These are phyloP conservation scores for Neospermospora avenae DNA, from an alignment of 2,329 filamentous ascomycete genomes.

Conservation along the genomic window DNA sequence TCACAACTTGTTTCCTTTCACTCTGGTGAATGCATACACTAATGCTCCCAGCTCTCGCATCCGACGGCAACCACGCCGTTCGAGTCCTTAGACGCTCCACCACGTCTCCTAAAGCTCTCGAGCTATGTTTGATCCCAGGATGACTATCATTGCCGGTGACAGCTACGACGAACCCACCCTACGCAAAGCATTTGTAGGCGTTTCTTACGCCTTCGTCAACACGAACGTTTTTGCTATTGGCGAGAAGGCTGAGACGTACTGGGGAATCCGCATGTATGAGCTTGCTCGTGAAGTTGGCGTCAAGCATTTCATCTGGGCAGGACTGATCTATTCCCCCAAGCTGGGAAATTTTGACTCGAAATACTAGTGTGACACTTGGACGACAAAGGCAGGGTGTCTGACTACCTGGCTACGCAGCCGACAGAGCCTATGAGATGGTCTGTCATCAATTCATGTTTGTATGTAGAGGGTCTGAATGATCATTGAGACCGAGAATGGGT, in stretches of 20 bases:
- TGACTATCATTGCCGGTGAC: slow-evolving; percentile 18
- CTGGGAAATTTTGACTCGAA: slow-evolving; percentile 37
- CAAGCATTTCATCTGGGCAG: slow-evolving; percentile 36
- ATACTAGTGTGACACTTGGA: slow-evolving; percentile 40
- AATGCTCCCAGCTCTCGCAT: background rate
- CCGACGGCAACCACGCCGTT: slow-evolving; percentile 5
- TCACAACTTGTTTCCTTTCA: background rate
- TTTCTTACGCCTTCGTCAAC: slow-evolving; percentile 38
- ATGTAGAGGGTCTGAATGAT: slow-evolving; percentile 25
- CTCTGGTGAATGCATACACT: background rate
- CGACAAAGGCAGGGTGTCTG: slow-evolving; percentile 36
- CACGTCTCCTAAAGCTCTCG: slow-evolving; percentile 14
- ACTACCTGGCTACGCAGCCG: slow-evolving; percentile 15
- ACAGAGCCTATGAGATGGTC: slow-evolving; percentile 24
- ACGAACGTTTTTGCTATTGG: slow-evolving; percentile 39
- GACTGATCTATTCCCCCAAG: slow-evolving; percentile 39
- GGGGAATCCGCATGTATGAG: slow-evolving; percentile 37
- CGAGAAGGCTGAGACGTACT: slow-evolving; percentile 34
- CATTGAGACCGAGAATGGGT: background rate
- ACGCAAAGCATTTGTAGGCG: slow-evolving; percentile 19
- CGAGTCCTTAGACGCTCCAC: slow-evolving; percentile 16
- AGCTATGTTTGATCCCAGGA: slow-evolving; percentile 21
- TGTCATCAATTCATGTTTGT: slow-evolving; percentile 31
- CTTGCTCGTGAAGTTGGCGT: slow-evolving; percentile 26
- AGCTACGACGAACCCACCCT: slow-evolving; percentile 16